Percentiles rank a stretch among this genome's conserved stretches.
Evolutionary conservation across 345 rosid species (phyloP).

Genomic region (Populus ilicifolia): DNA sequence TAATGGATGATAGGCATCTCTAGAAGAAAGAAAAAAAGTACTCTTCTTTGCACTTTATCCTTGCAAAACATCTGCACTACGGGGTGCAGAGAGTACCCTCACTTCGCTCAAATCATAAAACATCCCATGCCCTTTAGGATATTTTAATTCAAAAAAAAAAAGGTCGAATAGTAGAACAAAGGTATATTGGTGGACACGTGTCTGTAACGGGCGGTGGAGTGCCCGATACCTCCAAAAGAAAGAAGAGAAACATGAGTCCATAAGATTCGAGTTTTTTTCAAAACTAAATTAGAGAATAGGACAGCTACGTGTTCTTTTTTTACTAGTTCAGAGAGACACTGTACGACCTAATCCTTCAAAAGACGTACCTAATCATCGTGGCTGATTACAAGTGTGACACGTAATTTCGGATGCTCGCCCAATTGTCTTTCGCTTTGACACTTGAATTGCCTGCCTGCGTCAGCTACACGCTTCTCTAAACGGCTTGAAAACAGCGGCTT

Average conservation of each 20-base stretch:
- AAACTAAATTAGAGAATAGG: background rate
- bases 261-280: background rate
- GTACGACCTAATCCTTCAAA: background rate
- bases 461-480: background rate
- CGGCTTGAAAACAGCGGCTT: slow-evolving; percentile 14
- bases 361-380: slow-evolving; percentile 1
- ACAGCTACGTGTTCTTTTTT: background rate
- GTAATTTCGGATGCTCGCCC: background rate
- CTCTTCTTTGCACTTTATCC: too few species aligned
- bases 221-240: background rate
- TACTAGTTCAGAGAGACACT: background rate
- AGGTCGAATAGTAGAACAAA: too few species aligned
- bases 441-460: slow-evolving; percentile 9
- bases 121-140: too few species aligned
- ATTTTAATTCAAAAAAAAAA: too few species aligned
- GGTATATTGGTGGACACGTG: too few species aligned
- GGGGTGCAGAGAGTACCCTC: too few species aligned
- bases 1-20: too few species aligned
- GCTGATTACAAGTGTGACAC: background rate
- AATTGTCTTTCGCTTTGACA: background rate
- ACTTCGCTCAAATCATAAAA: too few species aligned
- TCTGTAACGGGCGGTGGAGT: background rate
- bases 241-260: background rate
- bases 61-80: too few species aligned
- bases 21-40: too few species aligned